phyloP scores from a whole-genome alignment of 805 yeast species.

The Priceomyces carsonii region DNA sequence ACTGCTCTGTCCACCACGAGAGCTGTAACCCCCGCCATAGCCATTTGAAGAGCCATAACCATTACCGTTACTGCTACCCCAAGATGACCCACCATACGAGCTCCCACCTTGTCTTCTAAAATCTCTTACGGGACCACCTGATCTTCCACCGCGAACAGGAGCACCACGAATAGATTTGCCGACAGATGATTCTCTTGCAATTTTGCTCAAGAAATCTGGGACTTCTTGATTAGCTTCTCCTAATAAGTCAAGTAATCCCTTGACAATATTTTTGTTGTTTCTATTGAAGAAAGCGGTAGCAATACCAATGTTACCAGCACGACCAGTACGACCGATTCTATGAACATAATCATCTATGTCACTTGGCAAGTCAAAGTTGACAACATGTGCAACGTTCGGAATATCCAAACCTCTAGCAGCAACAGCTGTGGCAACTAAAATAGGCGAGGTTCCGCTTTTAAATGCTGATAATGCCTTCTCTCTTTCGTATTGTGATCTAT shows the following conservation, averaged over 20 bases:
- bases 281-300: conserved; percentile 99
- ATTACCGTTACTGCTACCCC: conserved; percentile 23
- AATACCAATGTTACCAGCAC: conserved; percentile 99
- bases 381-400: conserved; percentile 97
- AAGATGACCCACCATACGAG: conserved; percentile 26
- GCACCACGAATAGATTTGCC: conserved; percentile 42
- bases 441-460: conserved; percentile 88
- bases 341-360: conserved; percentile 99
- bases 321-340: conserved; percentile 99
- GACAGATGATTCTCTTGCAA: conserved; percentile 72
- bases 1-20: conserved; percentile 16
- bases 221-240: conserved; percentile 97
- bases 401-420: conserved; percentile 99
- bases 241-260: conserved; percentile 83
- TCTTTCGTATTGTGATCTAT: conserved; percentile 96
- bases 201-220: conserved; percentile 81
- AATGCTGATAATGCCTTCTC: conserved; percentile 95
- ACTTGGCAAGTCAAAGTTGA: conserved; percentile 94
- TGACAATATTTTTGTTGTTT: conserved; percentile 84
- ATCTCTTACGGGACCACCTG: conserved; percentile 49
- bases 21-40: conserved; percentile 10
- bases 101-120: conserved; percentile 50
- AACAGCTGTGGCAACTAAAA: conserved; percentile 98
- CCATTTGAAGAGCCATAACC: conserved; percentile 21
- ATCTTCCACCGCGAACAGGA: conserved; percentile 51